These are phyloP conservation scores for Salix brachista DNA, from an alignment of 345 rosid species.

Conservation along the genomic window DNA sequence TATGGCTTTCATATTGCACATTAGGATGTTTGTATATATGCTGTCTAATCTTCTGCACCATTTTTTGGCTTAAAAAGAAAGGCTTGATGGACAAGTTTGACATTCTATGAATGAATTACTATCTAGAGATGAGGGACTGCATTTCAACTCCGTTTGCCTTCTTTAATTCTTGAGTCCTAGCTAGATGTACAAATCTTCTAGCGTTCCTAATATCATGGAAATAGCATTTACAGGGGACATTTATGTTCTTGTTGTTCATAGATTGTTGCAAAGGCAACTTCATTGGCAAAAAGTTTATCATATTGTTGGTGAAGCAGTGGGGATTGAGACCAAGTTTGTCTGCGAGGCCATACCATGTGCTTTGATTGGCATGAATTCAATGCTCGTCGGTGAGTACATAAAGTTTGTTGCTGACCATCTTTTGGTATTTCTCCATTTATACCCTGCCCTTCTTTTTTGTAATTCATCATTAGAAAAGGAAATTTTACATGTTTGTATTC, in stretches of 20 bases:
- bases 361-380: conserved; percentile 79
- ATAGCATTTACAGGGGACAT: background rate
- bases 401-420: conserved; percentile 86
- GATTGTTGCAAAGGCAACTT: conserved; percentile 57
- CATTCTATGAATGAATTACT: too few species aligned
- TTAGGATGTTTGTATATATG: too few species aligned
- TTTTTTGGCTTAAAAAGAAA: too few species aligned
- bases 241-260: conserved; percentile 19
- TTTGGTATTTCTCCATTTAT: conserved; percentile 44
- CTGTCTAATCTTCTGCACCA: too few species aligned
- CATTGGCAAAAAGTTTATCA: too few species aligned
- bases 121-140: too few species aligned
- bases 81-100: too few species aligned
- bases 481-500: background rate
- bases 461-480: background rate
- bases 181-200: too few species aligned
- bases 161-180: too few species aligned
- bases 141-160: conserved; percentile 2
- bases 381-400: conserved; percentile 87
- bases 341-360: conserved; percentile 34
- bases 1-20: too few species aligned
- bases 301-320: too few species aligned
- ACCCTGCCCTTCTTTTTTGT: background rate
- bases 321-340: too few species aligned
- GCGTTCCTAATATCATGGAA: background rate